A percentile compares a stretch with the other conserved stretches of the same genome.
phyloP scores from a whole-genome alignment of 306 rosid genomes.

The Quercus engelmannii region DNA sequence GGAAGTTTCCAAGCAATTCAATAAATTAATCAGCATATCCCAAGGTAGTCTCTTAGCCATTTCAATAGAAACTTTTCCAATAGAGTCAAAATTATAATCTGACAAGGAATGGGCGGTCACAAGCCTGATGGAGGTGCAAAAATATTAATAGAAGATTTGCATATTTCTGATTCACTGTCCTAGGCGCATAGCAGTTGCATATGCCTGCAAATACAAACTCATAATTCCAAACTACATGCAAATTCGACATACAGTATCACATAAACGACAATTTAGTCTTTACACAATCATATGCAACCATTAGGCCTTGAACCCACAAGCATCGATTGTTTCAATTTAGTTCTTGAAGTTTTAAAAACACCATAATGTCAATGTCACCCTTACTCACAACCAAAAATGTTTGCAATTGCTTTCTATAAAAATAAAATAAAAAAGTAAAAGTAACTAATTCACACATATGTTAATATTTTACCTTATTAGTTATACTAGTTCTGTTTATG shows the following conservation, averaged over 20 bases:
- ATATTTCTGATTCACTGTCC: slow-evolving; percentile 89
- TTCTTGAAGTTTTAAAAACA: no score
- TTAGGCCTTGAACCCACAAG: no score
- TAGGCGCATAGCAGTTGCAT: slow-evolving; percentile 74
- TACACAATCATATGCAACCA: neutral
- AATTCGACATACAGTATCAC: neutral
- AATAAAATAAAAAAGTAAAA: no score
- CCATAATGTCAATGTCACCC: no score
- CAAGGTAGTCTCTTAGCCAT: slow-evolving; percentile 71
- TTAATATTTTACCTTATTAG: no score
- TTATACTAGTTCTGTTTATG: no score
- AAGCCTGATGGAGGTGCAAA: slow-evolving; percentile 93
- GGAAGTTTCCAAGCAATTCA: slow-evolving; percentile 59
- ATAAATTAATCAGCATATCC: slow-evolving; percentile 60
- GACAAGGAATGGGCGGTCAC: slow-evolving; percentile 90
- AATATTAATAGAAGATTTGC: slow-evolving; percentile 96
- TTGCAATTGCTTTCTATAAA: no score
- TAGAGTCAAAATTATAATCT: slow-evolving; percentile 55
- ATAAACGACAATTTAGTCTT: neutral
- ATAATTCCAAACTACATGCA: slow-evolving; percentile 24
- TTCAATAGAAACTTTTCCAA: slow-evolving; percentile 62
- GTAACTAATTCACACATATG: no score
- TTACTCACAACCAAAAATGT: no score
- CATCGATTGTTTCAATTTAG: no score
- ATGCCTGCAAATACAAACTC: slow-evolving; percentile 54